Evolutionary conservation across 371 early-diverging fungal species (phyloP), one percentile per base, ranked within the genome.

Genomic region (Blakeslea trispora): DNA sequence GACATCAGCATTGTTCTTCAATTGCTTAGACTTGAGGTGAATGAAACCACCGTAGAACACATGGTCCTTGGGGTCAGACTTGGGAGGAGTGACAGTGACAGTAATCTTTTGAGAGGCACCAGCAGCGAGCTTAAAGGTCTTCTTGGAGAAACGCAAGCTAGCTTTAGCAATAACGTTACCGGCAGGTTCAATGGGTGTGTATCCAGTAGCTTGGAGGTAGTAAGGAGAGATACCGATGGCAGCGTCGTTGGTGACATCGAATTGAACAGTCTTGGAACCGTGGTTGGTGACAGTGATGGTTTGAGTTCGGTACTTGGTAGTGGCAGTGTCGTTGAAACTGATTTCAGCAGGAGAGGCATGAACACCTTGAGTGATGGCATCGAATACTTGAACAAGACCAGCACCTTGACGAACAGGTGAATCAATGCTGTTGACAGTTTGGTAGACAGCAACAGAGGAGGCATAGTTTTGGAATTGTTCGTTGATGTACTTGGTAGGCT

Each of bases 311-410:
- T 59, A 59, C 31, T 64, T 66, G 56, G 66, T 58, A 42, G 71
- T 61, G 24, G 69, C 64, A 40, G 85, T 81, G 61, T 87, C 86
- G 61, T 91, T 87, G 56, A 92, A 75, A 43, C 86, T 80, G 54
- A 88, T 68, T 50, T 66, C 70, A n/a, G 84, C 75, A 17, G 93
- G 93, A 1, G 69, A 54, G 32, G 89, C 67, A 19, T 72, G 57
- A 2, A 76, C 69, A 19, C 75, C 66, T 47, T 83, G 61, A 39
- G 49, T 63, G 55, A 90, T 68, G 32, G 93, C 76, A 55, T 81
- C 69, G 57, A 75, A 71, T 45, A 85, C 69, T 66, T 91, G 80
- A 46, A 92, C 71, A 23, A 92, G 71, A 39, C 93, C 93, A 46
- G 89, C 81, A 37, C 93, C 93, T 66, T 89, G 86, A 19, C 69